Conservation (phyloP, 179 eudicot genomes). For the Amaranthus tricolor region DNA sequence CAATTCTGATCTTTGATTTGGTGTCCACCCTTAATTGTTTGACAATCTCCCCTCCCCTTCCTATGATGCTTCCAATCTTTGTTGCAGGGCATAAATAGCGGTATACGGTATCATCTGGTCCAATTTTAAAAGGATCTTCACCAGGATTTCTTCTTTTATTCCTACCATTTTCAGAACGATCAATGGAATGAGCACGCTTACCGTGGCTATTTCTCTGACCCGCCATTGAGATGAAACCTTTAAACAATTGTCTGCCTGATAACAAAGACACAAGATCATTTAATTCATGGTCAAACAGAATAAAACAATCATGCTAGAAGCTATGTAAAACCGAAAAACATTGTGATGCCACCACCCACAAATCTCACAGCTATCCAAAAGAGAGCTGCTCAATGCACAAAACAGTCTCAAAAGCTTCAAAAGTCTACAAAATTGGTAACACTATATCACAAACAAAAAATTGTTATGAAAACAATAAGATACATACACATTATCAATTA, state of each 20-base stretch:
- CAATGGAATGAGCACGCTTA: constrained; percentile 68
- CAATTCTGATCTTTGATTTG: constrained; percentile 83
- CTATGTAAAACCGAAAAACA: no score
- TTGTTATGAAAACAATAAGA: neutral
- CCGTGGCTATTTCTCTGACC: constrained; percentile 79
- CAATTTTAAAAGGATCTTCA: constrained; percentile 56
- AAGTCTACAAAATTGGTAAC: neutral
- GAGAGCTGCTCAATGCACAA: neutral
- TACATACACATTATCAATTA: neutral
- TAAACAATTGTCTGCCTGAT: constrained; percentile 8
- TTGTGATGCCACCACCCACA: no score
- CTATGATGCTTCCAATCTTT: constrained; percentile 94
- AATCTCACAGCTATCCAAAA: neutral
- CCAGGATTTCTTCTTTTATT: constrained; percentile 70
- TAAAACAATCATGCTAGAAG: no score
- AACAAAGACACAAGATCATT: neutral
- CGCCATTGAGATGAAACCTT: constrained; percentile 45
- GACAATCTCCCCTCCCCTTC: constrained; percentile 96
- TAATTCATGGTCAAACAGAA: neutral
- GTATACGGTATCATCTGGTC: constrained; percentile 79
- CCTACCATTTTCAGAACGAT: constrained; percentile 62
- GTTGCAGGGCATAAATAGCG: constrained; percentile 82
- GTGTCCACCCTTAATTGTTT: constrained; percentile 81
- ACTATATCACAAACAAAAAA: neutral
- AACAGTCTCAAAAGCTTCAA: neutral